Base-by-base conservation (phyloP, 139 green algal genomes). In the Gonium pectorale region DNA sequence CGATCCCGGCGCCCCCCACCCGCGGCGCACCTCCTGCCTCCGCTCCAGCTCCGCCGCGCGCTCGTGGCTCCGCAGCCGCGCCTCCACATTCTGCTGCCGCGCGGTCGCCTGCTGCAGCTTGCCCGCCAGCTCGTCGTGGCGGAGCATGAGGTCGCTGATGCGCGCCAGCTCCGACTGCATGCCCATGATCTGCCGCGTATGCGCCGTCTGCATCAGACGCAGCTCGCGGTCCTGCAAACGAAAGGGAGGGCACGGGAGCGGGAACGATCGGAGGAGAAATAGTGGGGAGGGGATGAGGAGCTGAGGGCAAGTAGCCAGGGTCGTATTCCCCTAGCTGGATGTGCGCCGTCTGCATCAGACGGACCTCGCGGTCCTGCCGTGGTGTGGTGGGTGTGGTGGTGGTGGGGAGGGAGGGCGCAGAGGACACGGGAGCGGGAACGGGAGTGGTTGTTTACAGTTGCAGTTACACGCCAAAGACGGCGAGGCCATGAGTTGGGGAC, bases 351-450 rank as follows among this genome's bases (percentile, higher is more conserved):
- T 91, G 82, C 77, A 91, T 80, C 63, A 54, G 40, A 5, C 82
- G 75, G 49, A 91, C 78, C 87, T 91, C 87, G 8, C 63, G 52
- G 69, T 91, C 87, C 77, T 88, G 79, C n/a, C 51, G 33, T 1
- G 35, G 71, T 49, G 1, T 33, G 46, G 69, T 11, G 59, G n/a
- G n/a, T n/a, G n/a, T n/a, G n/a, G n/a, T n/a, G n/a, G n/a, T n/a
- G n/a, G n/a, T n/a, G n/a, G n/a, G n/a, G n/a, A n/a, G n/a, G n/a
- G n/a, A n/a, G n/a, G n/a, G n/a, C n/a, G n/a, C n/a, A n/a, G 29
- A 24, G 59, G 56, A 59, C 9, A 37, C 13, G 49, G 44, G 24
- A 80, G 49, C 3, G 5, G 49, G 46, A 27, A 69, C 3, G 38
- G n/a, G n/a, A n/a, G n/a, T n/a, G n/a, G n/a, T n/a, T n/a, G n/a